A percentile compares a stretch with the other conserved stretches of the same genome.
Evolutionary conservation across 805 yeast genomes (phyloP).

Genomic region (Nakazawaea ishiwadae): DNA sequence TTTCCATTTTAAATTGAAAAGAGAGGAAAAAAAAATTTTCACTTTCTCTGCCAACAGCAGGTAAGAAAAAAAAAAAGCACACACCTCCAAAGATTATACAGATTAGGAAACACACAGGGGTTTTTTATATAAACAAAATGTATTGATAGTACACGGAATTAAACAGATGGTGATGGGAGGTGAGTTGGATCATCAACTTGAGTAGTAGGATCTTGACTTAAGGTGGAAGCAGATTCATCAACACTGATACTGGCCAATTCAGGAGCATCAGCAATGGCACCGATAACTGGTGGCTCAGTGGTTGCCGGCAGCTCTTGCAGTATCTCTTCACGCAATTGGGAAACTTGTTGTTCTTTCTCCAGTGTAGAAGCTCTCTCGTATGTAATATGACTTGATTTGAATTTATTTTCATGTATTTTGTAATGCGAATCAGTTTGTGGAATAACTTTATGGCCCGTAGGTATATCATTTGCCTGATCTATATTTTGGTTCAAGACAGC

Average conservation of each 20-base stretch:
- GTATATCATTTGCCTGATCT: neutral
- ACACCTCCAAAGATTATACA: too few relatives aligned
- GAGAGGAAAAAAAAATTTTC: too few relatives aligned
- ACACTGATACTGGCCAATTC: neutral
- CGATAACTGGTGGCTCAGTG: neutral
- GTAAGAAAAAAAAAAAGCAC: too few relatives aligned
- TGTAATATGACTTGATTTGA: slow-evolving; percentile 1
- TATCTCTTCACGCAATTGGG: neutral
- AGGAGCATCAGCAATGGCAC: neutral
- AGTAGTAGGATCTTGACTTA: too few relatives aligned
- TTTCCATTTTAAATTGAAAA: too few relatives aligned
- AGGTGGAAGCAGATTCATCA: neutral
- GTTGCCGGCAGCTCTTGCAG: too few relatives aligned
- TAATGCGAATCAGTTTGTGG: neutral
- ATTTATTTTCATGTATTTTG: neutral
- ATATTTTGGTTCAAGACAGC: neutral
- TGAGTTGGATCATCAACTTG: too few relatives aligned
- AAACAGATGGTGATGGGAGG: too few relatives aligned
- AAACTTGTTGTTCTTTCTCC: neutral
- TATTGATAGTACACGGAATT: too few relatives aligned
- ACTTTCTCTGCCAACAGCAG: too few relatives aligned
- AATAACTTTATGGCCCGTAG: neutral
- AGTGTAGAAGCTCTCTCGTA: slow-evolving; percentile 2
- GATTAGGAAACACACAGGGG: too few relatives aligned
- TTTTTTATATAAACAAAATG: too few relatives aligned